Percentiles rank a stretch among this genome's conserved stretches.
Evolutionary conservation across 2,329 filamentous ascomycete genomes (phyloP).

Genomic region (Cladosporium velox): DNA sequence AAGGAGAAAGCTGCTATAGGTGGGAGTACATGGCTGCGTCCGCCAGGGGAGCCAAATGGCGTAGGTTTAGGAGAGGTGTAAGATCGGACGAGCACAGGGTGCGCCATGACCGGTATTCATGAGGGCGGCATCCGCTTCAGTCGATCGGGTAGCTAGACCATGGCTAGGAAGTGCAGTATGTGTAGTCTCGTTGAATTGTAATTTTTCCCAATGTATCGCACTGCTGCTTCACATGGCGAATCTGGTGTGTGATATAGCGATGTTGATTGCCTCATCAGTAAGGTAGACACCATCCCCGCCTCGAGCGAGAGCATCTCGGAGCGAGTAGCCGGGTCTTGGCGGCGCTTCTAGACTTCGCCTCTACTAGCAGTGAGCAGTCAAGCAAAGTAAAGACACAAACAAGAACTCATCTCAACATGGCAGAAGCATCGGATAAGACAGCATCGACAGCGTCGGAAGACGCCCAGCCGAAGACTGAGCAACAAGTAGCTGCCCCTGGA

Average conservation of each 20-base stretch:
- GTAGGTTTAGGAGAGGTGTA: conserved; percentile 27
- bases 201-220: not conserved
- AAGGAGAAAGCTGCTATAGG: conserved; percentile 37
- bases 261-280: not conserved
- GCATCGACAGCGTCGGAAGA: not conserved
- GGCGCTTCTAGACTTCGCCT: conserved; percentile 11
- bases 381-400: not conserved
- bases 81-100: conserved; percentile 46
- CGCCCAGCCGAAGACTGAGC: not conserved
- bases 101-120: conserved; percentile 38
- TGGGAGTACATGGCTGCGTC: conserved; percentile 30
- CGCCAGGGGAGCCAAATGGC: conserved; percentile 18
- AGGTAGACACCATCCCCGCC: not conserved
- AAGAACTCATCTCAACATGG: conserved; percentile 15
- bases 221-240: not conserved
- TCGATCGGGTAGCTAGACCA: not conserved
- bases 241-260: not conserved
- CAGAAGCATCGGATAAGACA: conserved; percentile 10
- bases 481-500: conserved; percentile 6
- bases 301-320: not conserved
- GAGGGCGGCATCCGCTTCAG: not conserved
- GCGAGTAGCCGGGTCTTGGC: not conserved
- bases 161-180: not conserved
- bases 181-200: too few species aligned
- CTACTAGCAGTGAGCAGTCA: not conserved